Percentiles rank a stretch among this genome's conserved stretches.
Conservation (phyloP, 2,329 filamentous ascomycete genomes). For the Aspergillus fischeri region DNA sequence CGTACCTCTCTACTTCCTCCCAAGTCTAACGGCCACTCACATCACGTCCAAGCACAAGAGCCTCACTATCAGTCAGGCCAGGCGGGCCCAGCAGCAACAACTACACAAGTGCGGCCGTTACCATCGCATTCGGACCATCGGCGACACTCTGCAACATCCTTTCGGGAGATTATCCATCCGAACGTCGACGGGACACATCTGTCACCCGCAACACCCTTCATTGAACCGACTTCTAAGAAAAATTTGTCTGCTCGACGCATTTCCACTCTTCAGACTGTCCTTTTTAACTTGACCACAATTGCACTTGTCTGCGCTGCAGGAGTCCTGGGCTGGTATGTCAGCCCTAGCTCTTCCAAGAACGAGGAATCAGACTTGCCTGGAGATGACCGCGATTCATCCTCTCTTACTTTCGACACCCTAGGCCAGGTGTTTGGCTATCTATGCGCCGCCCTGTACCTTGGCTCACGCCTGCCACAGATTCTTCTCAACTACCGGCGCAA, state of each 20-base stretch:
- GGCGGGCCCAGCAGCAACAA: slow-evolving; percentile 1
- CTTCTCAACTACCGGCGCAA: slow-evolving; percentile 89
- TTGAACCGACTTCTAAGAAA: slow-evolving; percentile 44
- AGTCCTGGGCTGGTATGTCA: slow-evolving; percentile 79
- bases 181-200: slow-evolving; percentile 63
- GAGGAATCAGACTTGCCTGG: slow-evolving; percentile 31
- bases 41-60: slow-evolving; percentile 3
- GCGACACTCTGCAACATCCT: slow-evolving; percentile 30
- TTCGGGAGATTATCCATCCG: slow-evolving; percentile 45
- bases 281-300: slow-evolving; percentile 73
- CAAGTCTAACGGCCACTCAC: slow-evolving; percentile 16
- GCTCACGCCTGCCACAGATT: slow-evolving; percentile 83
- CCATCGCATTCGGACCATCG: slow-evolving; percentile 13
- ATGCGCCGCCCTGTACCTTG: slow-evolving; percentile 84
- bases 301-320: slow-evolving; percentile 80
- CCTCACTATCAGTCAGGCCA: slow-evolving; percentile 1
- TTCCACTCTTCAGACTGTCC: slow-evolving; percentile 45
- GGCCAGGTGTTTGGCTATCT: slow-evolving; percentile 94
- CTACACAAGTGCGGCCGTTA: slow-evolving; percentile 20
- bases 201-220: slow-evolving; percentile 78
- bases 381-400: slow-evolving; percentile 15
- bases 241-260: slow-evolving; percentile 22
- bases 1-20: slow-evolving; percentile 25
- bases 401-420: slow-evolving; percentile 65
- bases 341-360: slow-evolving; percentile 41